Conservation (phyloP, 2,329 filamentous ascomycete genomes). For the Apiospora hydei region DNA sequence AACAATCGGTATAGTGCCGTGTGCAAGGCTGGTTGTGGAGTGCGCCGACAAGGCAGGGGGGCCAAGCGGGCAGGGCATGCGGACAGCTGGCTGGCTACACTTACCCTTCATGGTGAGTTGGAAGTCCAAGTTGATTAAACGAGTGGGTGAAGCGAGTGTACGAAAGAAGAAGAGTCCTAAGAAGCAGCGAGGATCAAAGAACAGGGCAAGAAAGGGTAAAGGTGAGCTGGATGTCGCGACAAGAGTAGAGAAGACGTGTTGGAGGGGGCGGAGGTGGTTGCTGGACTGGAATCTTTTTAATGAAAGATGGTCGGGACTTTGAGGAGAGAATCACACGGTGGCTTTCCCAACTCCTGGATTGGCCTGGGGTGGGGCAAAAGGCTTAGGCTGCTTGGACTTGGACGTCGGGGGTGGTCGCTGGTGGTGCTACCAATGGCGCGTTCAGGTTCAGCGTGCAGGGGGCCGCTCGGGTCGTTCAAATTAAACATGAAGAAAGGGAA, state of each 20-base stretch:
- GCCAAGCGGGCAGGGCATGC: not conserved
- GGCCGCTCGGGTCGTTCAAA: constrained; percentile 12
- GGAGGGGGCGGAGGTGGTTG: not conserved
- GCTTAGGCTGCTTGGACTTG: constrained; percentile 20
- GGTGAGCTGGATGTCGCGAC: not conserved
- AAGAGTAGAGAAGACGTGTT: constrained; percentile 5
- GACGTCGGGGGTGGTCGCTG: not conserved
- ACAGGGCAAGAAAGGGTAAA: constrained; percentile 26
- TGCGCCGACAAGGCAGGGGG: constrained; percentile 17
- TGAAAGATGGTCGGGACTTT: constrained; percentile 13
- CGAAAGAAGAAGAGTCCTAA: constrained; percentile 32
- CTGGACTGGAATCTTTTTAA: constrained; percentile 21
- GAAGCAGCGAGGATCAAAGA: constrained; percentile 27
- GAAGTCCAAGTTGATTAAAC: constrained; percentile 16
- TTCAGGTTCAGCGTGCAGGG: constrained; percentile 8
- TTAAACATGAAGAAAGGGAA: not conserved
- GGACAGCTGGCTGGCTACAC: constrained; percentile 27
- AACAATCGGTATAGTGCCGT: constrained; percentile 26
- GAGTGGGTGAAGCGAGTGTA: constrained; percentile 24
- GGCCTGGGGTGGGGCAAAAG: constrained; percentile 14
- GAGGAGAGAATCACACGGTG: constrained; percentile 24
- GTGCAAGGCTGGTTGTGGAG: not conserved
- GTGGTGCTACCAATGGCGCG: constrained; percentile 18
- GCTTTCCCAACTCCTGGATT: constrained; percentile 22
- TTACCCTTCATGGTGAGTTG: constrained; percentile 50